Evolutionary conservation across 768 basidiomycete species (phyloP).

Genomic region (Psilocybe cubensis): DNA sequence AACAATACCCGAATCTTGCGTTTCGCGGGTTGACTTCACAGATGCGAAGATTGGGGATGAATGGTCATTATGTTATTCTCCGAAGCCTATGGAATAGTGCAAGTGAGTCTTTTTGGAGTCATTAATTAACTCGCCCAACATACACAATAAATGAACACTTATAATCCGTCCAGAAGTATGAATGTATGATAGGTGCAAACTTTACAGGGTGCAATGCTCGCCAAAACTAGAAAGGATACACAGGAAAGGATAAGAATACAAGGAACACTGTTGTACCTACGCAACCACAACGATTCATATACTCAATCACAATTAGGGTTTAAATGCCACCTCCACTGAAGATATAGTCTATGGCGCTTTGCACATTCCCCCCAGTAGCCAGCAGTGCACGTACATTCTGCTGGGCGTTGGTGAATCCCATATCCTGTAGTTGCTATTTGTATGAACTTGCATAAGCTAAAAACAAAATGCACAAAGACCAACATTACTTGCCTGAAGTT

Average conservation of each 20-base stretch:
- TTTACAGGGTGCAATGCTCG: no score
- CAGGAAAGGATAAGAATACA: no score
- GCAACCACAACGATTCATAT: no score
- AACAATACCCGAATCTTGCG: constrained; percentile 8
- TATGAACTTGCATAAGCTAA: neutral
- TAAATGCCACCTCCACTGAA: constrained; percentile 77
- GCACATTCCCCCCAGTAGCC: constrained; percentile 92
- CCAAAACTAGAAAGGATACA: no score
- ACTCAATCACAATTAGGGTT: no score
- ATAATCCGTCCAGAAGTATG: no score
- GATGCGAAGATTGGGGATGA: constrained; percentile 3
- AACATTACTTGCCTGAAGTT: constrained; percentile 63
- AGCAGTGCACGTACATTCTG: constrained; percentile 91
- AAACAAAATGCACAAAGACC: neutral
- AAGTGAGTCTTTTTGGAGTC: no score
- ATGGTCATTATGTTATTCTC: constrained; percentile 8
- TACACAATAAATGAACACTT: no score
- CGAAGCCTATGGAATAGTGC: no score
- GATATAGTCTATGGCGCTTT: constrained; percentile 93
- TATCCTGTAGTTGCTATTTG: constrained; percentile 84
- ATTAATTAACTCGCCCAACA: no score
- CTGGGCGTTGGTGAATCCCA: constrained; percentile 90
- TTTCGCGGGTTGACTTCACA: constrained; percentile 8
- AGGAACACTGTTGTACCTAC: no score
- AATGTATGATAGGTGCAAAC: no score